A percentile compares a stretch with the other conserved stretches of the same genome.
phyloP scores from a whole-genome alignment of 2,329 filamentous ascomycete species.

The Colletotrichum echinochloae region DNA sequence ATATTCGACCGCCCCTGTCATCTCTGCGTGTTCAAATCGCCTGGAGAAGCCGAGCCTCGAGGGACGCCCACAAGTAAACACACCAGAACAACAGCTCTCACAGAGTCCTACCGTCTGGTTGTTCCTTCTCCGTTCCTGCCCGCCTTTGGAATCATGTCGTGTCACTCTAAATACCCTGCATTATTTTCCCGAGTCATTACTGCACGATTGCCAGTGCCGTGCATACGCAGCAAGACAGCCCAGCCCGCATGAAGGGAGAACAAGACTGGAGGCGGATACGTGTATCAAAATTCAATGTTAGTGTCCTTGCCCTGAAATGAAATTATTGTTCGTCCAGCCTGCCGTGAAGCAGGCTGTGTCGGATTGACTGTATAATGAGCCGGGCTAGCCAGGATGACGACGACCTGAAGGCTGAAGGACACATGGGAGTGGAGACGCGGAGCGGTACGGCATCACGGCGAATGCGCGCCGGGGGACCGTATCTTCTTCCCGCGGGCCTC shows the following conservation, averaged over 20 bases:
- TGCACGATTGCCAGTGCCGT: not conserved
- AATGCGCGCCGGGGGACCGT: conserved; percentile 9
- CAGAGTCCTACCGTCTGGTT: not conserved
- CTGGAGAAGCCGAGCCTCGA: conserved; percentile 3
- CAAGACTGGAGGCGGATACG: not conserved
- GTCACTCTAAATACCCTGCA: not conserved
- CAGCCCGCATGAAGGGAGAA: conserved; percentile 3
- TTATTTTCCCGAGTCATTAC: not conserved
- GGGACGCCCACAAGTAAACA: conserved; percentile 12
- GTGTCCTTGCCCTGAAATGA: not conserved
- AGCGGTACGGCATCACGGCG: conserved; percentile 11
- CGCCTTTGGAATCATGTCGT: not conserved
- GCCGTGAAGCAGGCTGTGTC: conserved; percentile 30
- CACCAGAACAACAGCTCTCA: not conserved
- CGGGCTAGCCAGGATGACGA: conserved; percentile 26
- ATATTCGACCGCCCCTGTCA: conserved; percentile 10
- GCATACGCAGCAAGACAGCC: conserved; percentile 7
- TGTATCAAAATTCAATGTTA: not conserved
- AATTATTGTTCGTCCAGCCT: not conserved
- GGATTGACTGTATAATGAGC: conserved; percentile 17
- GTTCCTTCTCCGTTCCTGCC: not conserved
- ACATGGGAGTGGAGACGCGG: conserved; percentile 15
- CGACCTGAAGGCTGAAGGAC: not conserved
- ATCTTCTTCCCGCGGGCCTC: not conserved
- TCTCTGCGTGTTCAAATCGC: conserved; percentile 9